Base-by-base conservation (phyloP, 2,329 filamentous ascomycete species). In the Pseudogymnoascus sp. region DNA sequence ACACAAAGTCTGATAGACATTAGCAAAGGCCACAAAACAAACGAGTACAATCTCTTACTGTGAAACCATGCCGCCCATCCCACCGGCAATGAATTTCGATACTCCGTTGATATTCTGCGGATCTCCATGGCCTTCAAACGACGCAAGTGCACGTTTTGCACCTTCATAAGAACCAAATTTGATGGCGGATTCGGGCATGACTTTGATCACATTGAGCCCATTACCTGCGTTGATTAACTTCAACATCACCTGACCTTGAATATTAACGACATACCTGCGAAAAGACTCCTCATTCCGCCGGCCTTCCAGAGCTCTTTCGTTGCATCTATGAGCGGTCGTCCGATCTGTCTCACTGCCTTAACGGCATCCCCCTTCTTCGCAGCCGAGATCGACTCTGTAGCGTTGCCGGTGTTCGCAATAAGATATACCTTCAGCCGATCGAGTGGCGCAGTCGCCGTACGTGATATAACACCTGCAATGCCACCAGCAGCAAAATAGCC, bases 121-220 rank as follows among this genome's bases (percentile, higher is more conserved):
- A 73, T 97, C 91, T 67, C 87, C 83, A 71, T 96, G 92, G 6
- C 95, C 95, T 80, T 97, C 95, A 61, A 97, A 76, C 65, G 85
- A 86, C 59, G 93, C 91, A 65, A 97, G 85, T 3, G 88, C 85
- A 66, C 91, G 87, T 80, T 97, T 99, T 7, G 92, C 89, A 61
- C 91, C 92, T 84, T 99, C 95, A 73, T 97, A 99, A 19, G 93
- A 93, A 65, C 95, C 95, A 74, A 99, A 99, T 76, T 97, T 96
- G 73, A 99, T 96, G 26, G 95, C 93, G 29, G 93, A 97, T 78
- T 99, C 95, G 0, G 95, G 95, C 91, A 97, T 96, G 65, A 99
- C 95, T 76, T 99, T 99, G 72, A 97, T 76, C 2, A 99, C 92
- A 70, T 99, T 99, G 69, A 99, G 80, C 3, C 95, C 95, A 72